A percentile compares a stretch with the other conserved stretches of the same genome.
phyloP scores from a whole-genome alignment of 164 flowering plant genomes.

The Chloranthus sessilifolius region DNA sequence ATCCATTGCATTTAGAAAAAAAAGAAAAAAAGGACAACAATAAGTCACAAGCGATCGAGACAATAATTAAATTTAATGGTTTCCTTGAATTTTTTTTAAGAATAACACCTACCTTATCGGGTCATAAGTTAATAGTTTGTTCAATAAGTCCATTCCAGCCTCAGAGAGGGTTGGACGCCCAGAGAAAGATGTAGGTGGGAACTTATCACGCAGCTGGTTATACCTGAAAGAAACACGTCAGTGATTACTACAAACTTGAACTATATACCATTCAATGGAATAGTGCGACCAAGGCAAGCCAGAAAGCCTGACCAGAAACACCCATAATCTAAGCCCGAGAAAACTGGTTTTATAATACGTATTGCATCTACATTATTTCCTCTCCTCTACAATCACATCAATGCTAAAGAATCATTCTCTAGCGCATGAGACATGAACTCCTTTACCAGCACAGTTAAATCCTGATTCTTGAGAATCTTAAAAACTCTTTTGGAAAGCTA shows the following conservation, averaged over 20 bases:
- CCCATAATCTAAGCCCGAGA: too few species aligned
- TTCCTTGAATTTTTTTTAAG: too few species aligned
- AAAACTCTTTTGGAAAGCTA: too few species aligned
- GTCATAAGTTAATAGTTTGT: conserved; percentile 77
- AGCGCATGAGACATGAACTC: too few species aligned
- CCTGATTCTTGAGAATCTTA: too few species aligned
- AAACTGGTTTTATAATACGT: too few species aligned
- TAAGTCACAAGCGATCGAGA: neutral
- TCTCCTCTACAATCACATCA: too few species aligned
- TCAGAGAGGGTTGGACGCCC: conserved; percentile 94
- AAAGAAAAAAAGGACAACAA: neutral
- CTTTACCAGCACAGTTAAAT: too few species aligned
- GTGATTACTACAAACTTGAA: conserved; percentile 30
- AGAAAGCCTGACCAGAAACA: conserved; percentile 75
- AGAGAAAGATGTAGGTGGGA: conserved; percentile 85
- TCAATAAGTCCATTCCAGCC: conserved; percentile 87
- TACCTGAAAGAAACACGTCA: conserved; percentile 60
- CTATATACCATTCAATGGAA: conserved; percentile 18
- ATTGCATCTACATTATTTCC: too few species aligned
- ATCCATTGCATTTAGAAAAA: conserved; percentile 44
- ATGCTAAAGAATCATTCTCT: too few species aligned
- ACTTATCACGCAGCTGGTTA: conserved; percentile 62
- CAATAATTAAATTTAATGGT: neutral
- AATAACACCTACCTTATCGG: conserved; percentile 95
- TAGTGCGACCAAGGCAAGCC: too few species aligned